Percentiles rank a stretch among this genome's conserved stretches.
Evolutionary conservation across 2,329 filamentous ascomycete species (phyloP).

Genomic region (Arachnopeziza araneosa): DNA sequence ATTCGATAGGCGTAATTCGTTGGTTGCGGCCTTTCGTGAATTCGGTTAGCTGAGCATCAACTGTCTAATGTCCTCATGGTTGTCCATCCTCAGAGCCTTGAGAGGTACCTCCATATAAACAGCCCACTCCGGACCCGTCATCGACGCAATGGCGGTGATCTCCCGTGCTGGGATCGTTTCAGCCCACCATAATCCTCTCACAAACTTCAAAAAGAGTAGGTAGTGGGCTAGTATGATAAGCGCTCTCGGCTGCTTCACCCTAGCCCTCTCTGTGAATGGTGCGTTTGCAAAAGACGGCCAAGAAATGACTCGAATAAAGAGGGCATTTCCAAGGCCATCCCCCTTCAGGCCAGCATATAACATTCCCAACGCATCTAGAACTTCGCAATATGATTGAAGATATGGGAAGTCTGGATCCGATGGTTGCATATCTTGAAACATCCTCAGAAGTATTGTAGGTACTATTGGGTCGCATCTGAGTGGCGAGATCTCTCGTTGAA

Average conservation of each 20-base stretch:
- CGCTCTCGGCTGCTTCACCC: slow-evolving; percentile 11
- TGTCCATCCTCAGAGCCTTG: slow-evolving; percentile 4
- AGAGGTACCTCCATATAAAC: slow-evolving; percentile 13
- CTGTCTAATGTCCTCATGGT: slow-evolving; percentile 8
- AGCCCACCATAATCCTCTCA: slow-evolving; percentile 17
- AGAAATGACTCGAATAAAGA: slow-evolving; percentile 22
- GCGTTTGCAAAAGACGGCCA: slow-evolving; percentile 20
- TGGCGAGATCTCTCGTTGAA: slow-evolving; percentile 17
- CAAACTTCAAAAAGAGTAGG: slow-evolving; percentile 16
- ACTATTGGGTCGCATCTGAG: slow-evolving; percentile 18
- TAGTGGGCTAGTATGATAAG: slow-evolving; percentile 18
- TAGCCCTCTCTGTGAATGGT: slow-evolving; percentile 13
- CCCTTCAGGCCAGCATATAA: slow-evolving; percentile 25
- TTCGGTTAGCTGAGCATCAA: slow-evolving; percentile 8
- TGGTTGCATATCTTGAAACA: slow-evolving; percentile 20
- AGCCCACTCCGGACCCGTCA: slow-evolving; percentile 10
- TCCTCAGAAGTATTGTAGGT: slow-evolving; percentile 19
- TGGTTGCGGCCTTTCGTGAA: neutral
- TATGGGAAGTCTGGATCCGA: slow-evolving; percentile 22
- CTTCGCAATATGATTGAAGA: slow-evolving; percentile 20
- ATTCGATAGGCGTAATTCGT: neutral
- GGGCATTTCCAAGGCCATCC: slow-evolving; percentile 16
- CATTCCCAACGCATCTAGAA: slow-evolving; percentile 22
- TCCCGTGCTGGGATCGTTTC: slow-evolving; percentile 15
- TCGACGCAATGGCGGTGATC: slow-evolving; percentile 8